Conservation (phyloP, 805 yeast species). For the Tetrapisispora nanseiensis region DNA sequence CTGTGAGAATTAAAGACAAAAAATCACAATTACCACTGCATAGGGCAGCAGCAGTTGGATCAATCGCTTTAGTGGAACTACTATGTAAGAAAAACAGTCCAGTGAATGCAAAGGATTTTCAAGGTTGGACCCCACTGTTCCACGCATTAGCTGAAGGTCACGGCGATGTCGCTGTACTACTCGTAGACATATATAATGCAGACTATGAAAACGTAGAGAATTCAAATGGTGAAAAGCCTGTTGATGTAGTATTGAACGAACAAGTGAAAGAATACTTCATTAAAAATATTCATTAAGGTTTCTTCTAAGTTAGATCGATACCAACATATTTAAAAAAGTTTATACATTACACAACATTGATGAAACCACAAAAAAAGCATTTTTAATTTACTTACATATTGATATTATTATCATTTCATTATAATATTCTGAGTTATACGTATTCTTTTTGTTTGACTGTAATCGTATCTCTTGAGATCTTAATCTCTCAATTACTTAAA, state of each 20-base stretch:
- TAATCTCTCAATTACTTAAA: too few relatives aligned
- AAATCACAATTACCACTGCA: constrained; percentile 61
- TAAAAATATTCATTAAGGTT: constrained; percentile 9
- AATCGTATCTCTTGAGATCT: too few relatives aligned
- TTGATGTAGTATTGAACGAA: constrained; percentile 46
- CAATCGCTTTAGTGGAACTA: constrained; percentile 43
- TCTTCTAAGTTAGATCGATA: too few relatives aligned
- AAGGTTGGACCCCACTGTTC: constrained; percentile 81
- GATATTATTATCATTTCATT: too few relatives aligned
- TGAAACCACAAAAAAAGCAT: too few relatives aligned
- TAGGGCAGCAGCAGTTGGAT: constrained; percentile 76
- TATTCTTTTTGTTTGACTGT: too few relatives aligned
- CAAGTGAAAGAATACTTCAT: constrained; percentile 36
- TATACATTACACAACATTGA: too few relatives aligned
- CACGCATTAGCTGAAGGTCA: constrained; percentile 89
- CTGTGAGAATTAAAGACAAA: constrained; percentile 57
- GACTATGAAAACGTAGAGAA: constrained; percentile 38
- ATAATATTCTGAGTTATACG: too few relatives aligned
- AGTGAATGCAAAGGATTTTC: constrained; percentile 54
- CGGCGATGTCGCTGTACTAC: constrained; percentile 57
- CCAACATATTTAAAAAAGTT: too few relatives aligned
- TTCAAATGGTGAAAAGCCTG: constrained; percentile 44
- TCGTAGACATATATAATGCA: constrained; percentile 57
- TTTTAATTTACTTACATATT: too few relatives aligned
- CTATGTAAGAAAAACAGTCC: constrained; percentile 49